Evolutionary conservation across 176 grass and related monocot genomes (phyloP).

Genomic region (Oryza officinalis): DNA sequence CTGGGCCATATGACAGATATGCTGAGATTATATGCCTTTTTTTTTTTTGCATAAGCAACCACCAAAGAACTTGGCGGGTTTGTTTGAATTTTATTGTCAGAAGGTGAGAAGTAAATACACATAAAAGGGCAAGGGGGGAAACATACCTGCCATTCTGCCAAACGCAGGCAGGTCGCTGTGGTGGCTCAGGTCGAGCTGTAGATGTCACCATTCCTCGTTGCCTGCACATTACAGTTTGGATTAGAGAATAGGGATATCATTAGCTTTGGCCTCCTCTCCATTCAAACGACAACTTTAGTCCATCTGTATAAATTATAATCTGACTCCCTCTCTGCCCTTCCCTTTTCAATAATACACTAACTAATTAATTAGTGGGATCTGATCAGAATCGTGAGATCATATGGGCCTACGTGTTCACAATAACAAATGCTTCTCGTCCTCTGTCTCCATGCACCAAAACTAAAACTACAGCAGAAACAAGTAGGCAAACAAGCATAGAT

Average conservation of each 20-base stretch:
- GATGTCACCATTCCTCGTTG: conserved; percentile 42
- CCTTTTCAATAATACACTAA: conserved; percentile 39
- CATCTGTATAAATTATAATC: conserved; percentile 16
- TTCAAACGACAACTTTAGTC: conserved; percentile 23
- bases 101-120: not conserved
- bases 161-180: conserved; percentile 41
- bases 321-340: not conserved
- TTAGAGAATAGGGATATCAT: not conserved
- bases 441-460: conserved; percentile 32
- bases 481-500: conserved; percentile 30
- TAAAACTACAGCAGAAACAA: conserved; percentile 16
- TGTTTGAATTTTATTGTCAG: not conserved
- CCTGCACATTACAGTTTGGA: conserved; percentile 1
- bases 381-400: conserved; percentile 63
- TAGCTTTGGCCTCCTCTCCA: not conserved
- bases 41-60: not conserved
- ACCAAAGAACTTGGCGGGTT: not conserved
- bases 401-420: conserved; percentile 29
- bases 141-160: conserved; percentile 3
- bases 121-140: not conserved
- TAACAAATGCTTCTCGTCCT: conserved; percentile 39
- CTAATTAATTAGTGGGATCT: conserved; percentile 40
- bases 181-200: conserved; percentile 38
- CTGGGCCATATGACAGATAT: not conserved
- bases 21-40: not conserved